Conservation (phyloP, 805 yeast species). For the Candida glaebosa region DNA sequence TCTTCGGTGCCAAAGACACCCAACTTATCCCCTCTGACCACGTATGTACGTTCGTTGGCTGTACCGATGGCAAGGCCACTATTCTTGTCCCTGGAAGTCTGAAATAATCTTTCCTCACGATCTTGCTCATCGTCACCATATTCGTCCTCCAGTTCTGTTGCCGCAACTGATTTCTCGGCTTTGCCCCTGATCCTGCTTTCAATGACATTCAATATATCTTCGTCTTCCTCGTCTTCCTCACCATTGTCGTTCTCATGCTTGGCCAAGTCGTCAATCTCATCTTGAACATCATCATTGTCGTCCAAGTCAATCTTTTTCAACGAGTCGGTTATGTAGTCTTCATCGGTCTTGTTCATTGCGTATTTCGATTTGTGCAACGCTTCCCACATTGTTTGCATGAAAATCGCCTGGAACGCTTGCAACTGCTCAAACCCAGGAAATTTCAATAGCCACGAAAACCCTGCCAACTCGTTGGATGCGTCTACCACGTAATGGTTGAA, state of each 20-base stretch:
- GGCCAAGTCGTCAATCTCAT: slow-evolving; percentile 23
- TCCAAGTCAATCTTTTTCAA: slow-evolving; percentile 36
- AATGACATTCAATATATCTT: slow-evolving; percentile 1
- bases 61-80: slow-evolving; percentile 68
- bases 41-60: slow-evolving; percentile 69
- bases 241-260: slow-evolving; percentile 14
- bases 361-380: slow-evolving; percentile 45
- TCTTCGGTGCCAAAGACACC: slow-evolving; percentile 73
- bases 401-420: slow-evolving; percentile 48
- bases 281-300: slow-evolving; percentile 30
- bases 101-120: slow-evolving; percentile 24
- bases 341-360: slow-evolving; percentile 47
- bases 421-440: slow-evolving; percentile 43
- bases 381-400: slow-evolving; percentile 62
- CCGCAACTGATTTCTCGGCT: neutral
- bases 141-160: slow-evolving; percentile 10
- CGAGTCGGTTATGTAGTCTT: slow-evolving; percentile 56
- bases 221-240: slow-evolving; percentile 27
- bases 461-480: slow-evolving; percentile 22
- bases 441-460: slow-evolving; percentile 61
- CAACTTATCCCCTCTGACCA: slow-evolving; percentile 71
- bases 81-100: slow-evolving; percentile 43
- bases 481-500: slow-evolving; percentile 48
- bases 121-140: slow-evolving; percentile 31
- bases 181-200: slow-evolving; percentile 4